Base-by-base conservation (phyloP, 164 flowering plant species). In the Vitis labrusca region DNA sequence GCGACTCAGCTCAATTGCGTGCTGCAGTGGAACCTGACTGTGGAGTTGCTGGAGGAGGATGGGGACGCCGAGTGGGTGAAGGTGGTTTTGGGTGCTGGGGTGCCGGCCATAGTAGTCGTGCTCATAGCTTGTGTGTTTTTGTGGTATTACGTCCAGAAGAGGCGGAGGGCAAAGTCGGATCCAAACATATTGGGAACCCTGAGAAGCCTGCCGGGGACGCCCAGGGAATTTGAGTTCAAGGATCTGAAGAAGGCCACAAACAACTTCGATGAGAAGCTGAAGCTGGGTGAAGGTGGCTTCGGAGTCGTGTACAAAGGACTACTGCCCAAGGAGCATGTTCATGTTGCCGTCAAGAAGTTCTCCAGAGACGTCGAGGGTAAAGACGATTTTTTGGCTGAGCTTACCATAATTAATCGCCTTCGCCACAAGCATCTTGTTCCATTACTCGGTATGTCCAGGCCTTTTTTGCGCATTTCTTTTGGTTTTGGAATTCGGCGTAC, bases 261-360 rank as follows among this genome's bases (percentile, higher is more conserved):
- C 62, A 74, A 79, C 59, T 85, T 80, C 71, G 79, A 76, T 23
- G 65, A 67, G 29, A 79, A 68, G 61, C 55, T 64, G 54, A 77
- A 73, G 73, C 70, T 85, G 3, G 89, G 89, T 8, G 63, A 78
- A 65, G 88, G 88, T 1, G 85, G 85, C 9, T 83, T 76, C 14
- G 89, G 89, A 0, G 69, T 72, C 13, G 84, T 84, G 10, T 84
- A 78, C 70, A 81, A 63, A 69, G 89, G 88, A 0, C 16, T 73
- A 15, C 54, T 86, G 50, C 59, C 66, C 1, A 27, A 63, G 14
- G 77, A 81, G 60, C 66, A 75, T 2, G 9, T 51, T 8, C 70
- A 53, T 11, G 67, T 84, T 0, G 85, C 85, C 0, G 82, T 84
- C 16, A 83, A 86, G 76, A 81, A 71, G 59, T 76, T 80, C 29